Evolutionary conservation across 2,329 filamentous ascomycete species (phyloP), one percentile per base, ranked within the genome.

Genomic region (Hypocrella siamensis): DNA sequence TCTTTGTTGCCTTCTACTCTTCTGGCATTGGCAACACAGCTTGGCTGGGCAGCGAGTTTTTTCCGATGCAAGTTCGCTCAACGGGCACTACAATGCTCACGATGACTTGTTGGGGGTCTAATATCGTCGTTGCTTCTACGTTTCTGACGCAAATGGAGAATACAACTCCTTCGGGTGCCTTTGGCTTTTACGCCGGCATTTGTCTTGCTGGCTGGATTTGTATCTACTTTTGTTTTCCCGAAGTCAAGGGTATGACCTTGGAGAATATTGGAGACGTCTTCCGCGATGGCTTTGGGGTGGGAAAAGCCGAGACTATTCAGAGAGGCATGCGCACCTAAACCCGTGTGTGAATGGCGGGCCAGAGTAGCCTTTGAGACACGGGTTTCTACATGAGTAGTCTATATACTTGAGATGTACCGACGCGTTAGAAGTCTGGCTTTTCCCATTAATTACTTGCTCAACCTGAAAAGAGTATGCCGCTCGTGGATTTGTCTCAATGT

Each of bases 191-290:
- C 34, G 58, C 61, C 1, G 59, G 49, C 0, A 61, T 67, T 22
- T 67, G 61, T 39, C 53, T 61, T 34, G 39, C 61, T 24, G 62
- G 62, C 51, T 60, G 27, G 27, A 11, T 29, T 7, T 29, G 27
- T 34, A 54, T 67, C 17, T 54, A 58, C 32, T 60, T 66, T 47
- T 65, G 51, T 40, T 70, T 67, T 40, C 65, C 65, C 1, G 63
- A 70, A 38, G 63, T 66, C 2, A 65, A 67, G 39, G 64, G 65
- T 9, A 61, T 70, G 55, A 59, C 64, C 14, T 48, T 70, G 3
- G 67, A 71, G 41, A 62, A 64, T 29, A 57, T 69, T n/a, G 50
- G 60, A 19, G 58, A 63, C 31, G 53, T 68, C 5, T 70, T 69
- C 40, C 43, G 54, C 27, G 51, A 63, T 28, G 59, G 59, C 0